Evolutionary conservation across 805 yeast genomes (phyloP), one percentile per base, ranked within the genome.

Genomic region (Trichomonascus vanleenenianus): DNA sequence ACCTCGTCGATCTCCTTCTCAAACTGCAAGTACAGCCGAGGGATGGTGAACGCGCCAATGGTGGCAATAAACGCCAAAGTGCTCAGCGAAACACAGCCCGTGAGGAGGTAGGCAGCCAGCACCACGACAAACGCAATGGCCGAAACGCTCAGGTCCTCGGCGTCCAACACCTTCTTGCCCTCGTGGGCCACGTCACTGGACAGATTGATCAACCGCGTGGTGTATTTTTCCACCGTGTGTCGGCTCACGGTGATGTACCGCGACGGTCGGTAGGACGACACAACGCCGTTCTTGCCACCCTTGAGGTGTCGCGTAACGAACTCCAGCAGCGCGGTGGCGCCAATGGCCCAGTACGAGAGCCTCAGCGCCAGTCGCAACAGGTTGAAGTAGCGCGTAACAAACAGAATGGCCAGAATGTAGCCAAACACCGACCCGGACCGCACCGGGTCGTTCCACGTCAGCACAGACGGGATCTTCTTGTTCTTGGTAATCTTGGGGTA

Each of bases 361-460:
- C 58, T 52, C 50, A 64, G 50, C 22, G 53, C 52, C 32, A 54
- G 46, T 39, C 65, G 59, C 47, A 64, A 50, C 35, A 61, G 52
- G 40, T 53, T 49, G 39, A 60, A 57, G 50, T 53, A 54, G 36
- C 58, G 50, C 43, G 62, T 46, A 30, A 61, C 55, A 39, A 85
- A 60, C 50, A 82, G 70, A 31, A 78, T 71, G 38, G 83, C 93
- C 56, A 87, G 77, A 10, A 57, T 43, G 54, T 61, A 59, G 39
- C 55, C 65, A 9, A 62, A 53, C 39, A 83, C 78, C 59, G 81
- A 79, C 51, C 83, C 96, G 43, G 96, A 81, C 60, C 74, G 73
- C 52, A 74, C 70, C 37, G 97, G 93, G 60, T 82, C 71, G 53
- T 74, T 68, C 95, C 94, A 85, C 51, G 86, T 78, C 50, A 85